phyloP scores from a whole-genome alignment of 148 eudicot species.

The Cornus suecica region DNA sequence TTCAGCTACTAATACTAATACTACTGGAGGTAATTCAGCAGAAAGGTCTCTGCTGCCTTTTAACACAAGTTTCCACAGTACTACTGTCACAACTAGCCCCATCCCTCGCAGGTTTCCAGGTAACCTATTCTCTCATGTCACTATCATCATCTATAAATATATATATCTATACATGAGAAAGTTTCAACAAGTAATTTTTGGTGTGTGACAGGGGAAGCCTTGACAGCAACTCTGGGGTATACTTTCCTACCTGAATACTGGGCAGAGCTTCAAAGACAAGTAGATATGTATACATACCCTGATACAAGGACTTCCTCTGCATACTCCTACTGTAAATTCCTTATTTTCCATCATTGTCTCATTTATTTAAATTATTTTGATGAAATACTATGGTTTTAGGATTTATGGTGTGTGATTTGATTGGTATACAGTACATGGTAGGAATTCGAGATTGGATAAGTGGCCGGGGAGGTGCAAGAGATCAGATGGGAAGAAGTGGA shows the following conservation, averaged over 20 bases:
- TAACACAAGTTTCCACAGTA: slow-evolving; percentile 30
- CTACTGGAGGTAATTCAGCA: slow-evolving; percentile 5
- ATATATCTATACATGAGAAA: neutral
- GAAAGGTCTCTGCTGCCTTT: slow-evolving; percentile 37
- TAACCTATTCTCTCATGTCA: neutral
- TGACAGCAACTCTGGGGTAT: too few relatives aligned
- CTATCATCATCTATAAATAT: neutral
- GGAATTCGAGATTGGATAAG: slow-evolving; percentile 24
- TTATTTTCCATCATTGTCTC: neutral
- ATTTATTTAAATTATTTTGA: too few relatives aligned
- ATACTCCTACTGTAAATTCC: too few relatives aligned
- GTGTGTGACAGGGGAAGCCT: too few relatives aligned
- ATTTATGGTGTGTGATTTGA: neutral
- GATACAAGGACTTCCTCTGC: too few relatives aligned
- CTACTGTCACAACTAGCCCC: neutral
- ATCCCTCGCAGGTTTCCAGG: slow-evolving; percentile 46
- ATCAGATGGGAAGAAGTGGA: slow-evolving; percentile 93
- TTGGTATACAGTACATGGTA: neutral
- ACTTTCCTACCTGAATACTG: too few relatives aligned
- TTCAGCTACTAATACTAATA: neutral
- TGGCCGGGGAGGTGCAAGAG: slow-evolving; percentile 85
- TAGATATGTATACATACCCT: too few relatives aligned
- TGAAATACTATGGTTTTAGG: too few relatives aligned
- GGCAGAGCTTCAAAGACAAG: too few relatives aligned
- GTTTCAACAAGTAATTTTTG: too few relatives aligned